These are phyloP conservation scores for Pichia nakasei DNA, from an alignment of 805 yeast genomes.

Conservation along the genomic window DNA sequence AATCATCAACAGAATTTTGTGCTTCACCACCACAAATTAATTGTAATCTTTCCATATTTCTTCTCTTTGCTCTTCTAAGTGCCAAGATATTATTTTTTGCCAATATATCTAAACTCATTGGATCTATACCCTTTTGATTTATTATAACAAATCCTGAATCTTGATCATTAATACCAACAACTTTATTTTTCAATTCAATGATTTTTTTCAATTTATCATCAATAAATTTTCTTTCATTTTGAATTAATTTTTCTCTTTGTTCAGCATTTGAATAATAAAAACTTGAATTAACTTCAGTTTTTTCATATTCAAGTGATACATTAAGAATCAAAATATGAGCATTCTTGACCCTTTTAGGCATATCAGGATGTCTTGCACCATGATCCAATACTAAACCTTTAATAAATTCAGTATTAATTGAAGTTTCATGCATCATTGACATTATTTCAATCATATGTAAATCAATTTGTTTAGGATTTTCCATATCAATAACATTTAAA, in stretches of 20 bases:
- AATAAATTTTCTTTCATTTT: conserved; percentile 87
- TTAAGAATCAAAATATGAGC: conserved; percentile 82
- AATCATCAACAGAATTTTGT: conserved; percentile 93
- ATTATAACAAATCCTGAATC: conserved; percentile 82
- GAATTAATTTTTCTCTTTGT: conserved; percentile 90
- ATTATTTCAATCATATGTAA: conserved; percentile 96
- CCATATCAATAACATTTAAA: conserved; percentile 52
- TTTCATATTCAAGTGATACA: conserved; percentile 93
- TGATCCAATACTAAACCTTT: conserved; percentile 93
- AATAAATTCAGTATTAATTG: conserved; percentile 73
- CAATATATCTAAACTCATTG: conserved; percentile 89
- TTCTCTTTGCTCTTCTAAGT: conserved; percentile 93
- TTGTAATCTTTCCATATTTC: conserved; percentile 98
- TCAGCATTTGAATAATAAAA: conserved; percentile 92
- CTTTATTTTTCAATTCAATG: conserved; percentile 86
- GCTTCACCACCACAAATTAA: conserved; percentile 96
- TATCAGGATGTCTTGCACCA: conserved; percentile 98
- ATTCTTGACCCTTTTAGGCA: conserved; percentile 83
- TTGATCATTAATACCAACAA: conserved; percentile 60
- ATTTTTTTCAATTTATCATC: conserved; percentile 89
- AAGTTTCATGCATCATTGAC: conserved; percentile 92
- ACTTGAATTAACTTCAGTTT: conserved; percentile 94
- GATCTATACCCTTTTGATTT: conserved; percentile 98
- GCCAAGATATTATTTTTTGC: conserved; percentile 93
- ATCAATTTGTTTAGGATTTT: conserved; percentile 44